Evolutionary conservation across 73 alveolate species (phyloP).

Genomic region (Breviolum minutum): DNA sequence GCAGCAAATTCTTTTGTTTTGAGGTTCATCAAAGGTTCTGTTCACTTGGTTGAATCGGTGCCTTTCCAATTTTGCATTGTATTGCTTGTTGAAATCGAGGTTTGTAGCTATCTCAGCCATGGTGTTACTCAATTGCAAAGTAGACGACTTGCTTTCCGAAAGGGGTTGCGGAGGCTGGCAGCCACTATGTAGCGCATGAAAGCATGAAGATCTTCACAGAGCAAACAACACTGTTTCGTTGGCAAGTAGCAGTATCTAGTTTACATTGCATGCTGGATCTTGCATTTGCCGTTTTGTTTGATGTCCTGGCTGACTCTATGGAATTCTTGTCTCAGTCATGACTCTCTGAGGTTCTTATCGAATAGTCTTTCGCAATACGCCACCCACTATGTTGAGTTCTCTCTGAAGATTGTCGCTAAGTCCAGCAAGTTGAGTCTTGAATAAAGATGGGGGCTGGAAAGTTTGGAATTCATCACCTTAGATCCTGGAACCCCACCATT

Average conservation of each 20-base stretch:
- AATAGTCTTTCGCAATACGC: conserved; percentile 78
- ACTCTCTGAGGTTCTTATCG: conserved; percentile 33
- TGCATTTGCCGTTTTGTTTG: neutral
- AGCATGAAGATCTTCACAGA: too few relatives aligned
- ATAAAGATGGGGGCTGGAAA: too few relatives aligned
- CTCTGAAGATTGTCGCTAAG: conserved; percentile 55
- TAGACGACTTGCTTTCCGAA: too few relatives aligned
- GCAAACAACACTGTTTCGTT: too few relatives aligned
- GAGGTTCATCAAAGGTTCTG: neutral
- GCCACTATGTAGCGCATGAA: too few relatives aligned
- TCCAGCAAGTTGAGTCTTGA: conserved; percentile 40
- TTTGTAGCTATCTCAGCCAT: conserved; percentile 30
- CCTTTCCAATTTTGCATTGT: neutral
- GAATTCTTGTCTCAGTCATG: neutral
- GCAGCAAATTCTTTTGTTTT: neutral
- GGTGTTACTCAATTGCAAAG: neutral
- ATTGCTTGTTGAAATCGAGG: neutral
- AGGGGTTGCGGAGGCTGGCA: too few relatives aligned
- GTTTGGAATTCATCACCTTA: too few relatives aligned
- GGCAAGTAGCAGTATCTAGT: neutral
- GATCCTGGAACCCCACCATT: too few relatives aligned
- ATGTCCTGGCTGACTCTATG: neutral
- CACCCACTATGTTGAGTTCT: conserved; percentile 69
- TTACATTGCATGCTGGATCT: neutral
- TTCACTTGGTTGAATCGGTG: neutral